Evolutionary conservation across 805 yeast genomes (phyloP).

Genomic region (Pichia sporocuriosa): DNA sequence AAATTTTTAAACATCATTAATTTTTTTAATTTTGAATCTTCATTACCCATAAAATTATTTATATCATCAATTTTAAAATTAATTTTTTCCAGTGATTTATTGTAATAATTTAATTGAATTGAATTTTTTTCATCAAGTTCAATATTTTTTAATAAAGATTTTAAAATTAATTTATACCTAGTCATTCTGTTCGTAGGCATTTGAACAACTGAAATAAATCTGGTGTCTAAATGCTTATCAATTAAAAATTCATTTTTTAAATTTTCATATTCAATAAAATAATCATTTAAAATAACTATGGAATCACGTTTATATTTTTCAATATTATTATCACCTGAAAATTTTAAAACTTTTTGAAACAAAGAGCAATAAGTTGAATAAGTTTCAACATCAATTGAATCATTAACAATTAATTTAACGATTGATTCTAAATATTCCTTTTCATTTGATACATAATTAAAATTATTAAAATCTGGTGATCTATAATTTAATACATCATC

Average conservation of each 20-base stretch:
- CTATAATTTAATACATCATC: slow-evolving; percentile 8
- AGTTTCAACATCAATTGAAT: slow-evolving; percentile 19
- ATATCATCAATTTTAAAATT: slow-evolving; percentile 19
- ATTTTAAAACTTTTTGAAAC: slow-evolving; percentile 18
- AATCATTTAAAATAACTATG: slow-evolving; percentile 20
- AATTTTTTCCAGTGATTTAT: slow-evolving; percentile 16
- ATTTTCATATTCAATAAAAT: slow-evolving; percentile 22
- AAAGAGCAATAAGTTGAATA: slow-evolving; percentile 26
- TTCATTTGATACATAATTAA: slow-evolving; percentile 20
- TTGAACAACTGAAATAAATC: slow-evolving; percentile 47
- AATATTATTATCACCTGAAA: slow-evolving; percentile 19
- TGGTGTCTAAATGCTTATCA: slow-evolving; percentile 41
- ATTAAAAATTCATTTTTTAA: slow-evolving; percentile 20
- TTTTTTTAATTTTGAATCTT: slow-evolving; percentile 17
- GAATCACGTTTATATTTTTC: slow-evolving; percentile 22
- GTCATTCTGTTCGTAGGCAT: slow-evolving; percentile 45
- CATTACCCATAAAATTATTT: slow-evolving; percentile 18
- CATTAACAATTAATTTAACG: slow-evolving; percentile 14
- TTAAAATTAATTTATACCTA: slow-evolving; percentile 47
- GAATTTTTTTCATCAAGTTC: slow-evolving; percentile 16
- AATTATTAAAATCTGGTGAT: slow-evolving; percentile 23
- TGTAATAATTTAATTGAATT: slow-evolving; percentile 24
- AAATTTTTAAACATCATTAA: slow-evolving; percentile 16
- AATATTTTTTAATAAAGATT: slow-evolving; percentile 30
- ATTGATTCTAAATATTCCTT: slow-evolving; percentile 15